Percentiles rank a stretch among this genome's conserved stretches.
These are phyloP conservation scores for Xylaria bambusicola DNA, from an alignment of 495 filamentous ascomycete species.

Conservation along the genomic window DNA sequence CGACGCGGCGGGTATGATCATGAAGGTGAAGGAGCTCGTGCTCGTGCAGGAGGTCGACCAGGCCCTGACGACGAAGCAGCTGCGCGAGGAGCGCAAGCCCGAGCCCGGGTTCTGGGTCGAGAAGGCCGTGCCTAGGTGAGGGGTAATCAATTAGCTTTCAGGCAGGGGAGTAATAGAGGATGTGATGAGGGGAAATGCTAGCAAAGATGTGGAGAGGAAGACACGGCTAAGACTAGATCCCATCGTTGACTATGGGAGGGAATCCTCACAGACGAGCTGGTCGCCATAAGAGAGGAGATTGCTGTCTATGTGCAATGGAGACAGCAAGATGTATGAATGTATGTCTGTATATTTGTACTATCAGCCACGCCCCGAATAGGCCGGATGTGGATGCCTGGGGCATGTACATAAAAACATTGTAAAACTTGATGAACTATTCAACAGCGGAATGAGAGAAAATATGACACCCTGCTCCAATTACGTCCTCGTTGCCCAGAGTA, in stretches of 20 bases:
- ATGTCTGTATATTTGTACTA: too few relatives aligned
- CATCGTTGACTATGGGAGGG: too few relatives aligned
- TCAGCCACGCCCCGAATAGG: background rate
- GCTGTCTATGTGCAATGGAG: background rate
- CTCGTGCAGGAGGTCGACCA: constrained; percentile 78
- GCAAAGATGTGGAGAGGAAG: too few relatives aligned
- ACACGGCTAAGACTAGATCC: too few relatives aligned
- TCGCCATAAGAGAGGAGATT: constrained; percentile 5
- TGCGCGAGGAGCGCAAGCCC: constrained; percentile 72
- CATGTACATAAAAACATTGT: constrained; percentile 1
- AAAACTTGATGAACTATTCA: constrained; percentile 4
- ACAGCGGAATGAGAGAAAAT: background rate
- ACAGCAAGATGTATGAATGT: background rate
- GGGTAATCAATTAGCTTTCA: too few relatives aligned
- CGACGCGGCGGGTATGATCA: constrained; percentile 89
- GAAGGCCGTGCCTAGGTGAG: constrained; percentile 49
- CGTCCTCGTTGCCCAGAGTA: too few relatives aligned
- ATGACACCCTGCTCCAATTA: too few relatives aligned
- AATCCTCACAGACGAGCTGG: too few relatives aligned
- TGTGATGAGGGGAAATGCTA: background rate
- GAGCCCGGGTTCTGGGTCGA: constrained; percentile 87
- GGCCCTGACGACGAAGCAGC: constrained; percentile 69
- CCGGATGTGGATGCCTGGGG: background rate
- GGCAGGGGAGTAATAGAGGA: background rate
- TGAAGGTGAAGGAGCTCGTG: constrained; percentile 96